Evolutionary conservation across 163 green algal species (phyloP), one percentile per base, ranked within the genome.

Genomic region (Trebouxia gelatinosa): DNA sequence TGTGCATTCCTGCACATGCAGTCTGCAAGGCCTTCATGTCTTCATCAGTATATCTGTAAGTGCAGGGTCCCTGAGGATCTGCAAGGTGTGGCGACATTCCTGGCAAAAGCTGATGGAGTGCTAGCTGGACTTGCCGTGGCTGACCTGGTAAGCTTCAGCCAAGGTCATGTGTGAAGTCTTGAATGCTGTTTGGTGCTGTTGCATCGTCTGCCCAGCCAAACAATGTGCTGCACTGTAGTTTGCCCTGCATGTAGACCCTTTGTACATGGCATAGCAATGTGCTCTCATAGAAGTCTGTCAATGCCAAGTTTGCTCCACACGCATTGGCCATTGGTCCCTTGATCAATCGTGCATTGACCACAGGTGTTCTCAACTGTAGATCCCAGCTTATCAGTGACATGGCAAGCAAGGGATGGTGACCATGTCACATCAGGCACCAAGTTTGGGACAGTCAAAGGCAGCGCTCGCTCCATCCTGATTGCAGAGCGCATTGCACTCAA

Each of bases 401-500:
- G 87, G 87, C 38, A 39, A 21, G 86, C 59, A 0, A 57, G 64
- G 28, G 92, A 98, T 80, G 92, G 95, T 29, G 83, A 92, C n/a
- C 6, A 9, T 6, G 89, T 98, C 54, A 0, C 31, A 4, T 76
- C 61, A 5, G 92, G 93, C 3, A 77, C 89, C 5, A 81, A 87
- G 37, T 90, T 98, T 80, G 93, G 90, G 19, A 57, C 57, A 3
- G 83, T 95, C 7, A 72, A 29, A 39, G 95, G 96, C 40, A 74
- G 64, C n/a, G 96, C 94, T 0, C 82, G 87, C 1, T 89, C 88
- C 50, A 96, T 99, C 34, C 88, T 99, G 32, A 78, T 94, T 57
- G 96, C 93, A 6, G 96, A 99, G 88, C 89, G 96, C 0, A 83
- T 98, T n/a, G 93, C 92, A 4, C 90, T 99, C 43, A 99, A 99